A percentile compares a stretch with the other conserved stretches of the same genome.
These are phyloP conservation scores for Sclerotinia spermophila DNA, from an alignment of 2,329 filamentous ascomycete species.

Conservation along the genomic window DNA sequence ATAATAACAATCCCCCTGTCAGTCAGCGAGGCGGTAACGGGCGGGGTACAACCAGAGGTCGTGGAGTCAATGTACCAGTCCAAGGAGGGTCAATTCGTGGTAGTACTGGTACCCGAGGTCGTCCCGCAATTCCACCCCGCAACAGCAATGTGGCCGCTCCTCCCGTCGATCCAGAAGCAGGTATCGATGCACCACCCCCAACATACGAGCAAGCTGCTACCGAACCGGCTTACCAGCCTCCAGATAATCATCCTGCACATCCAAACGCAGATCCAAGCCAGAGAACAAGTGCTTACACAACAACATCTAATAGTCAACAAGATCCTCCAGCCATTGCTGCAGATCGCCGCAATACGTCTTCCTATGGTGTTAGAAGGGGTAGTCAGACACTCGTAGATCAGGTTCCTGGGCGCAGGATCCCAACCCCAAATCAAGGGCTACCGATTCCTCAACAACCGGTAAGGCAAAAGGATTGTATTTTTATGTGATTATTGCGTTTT, in stretches of 20 bases:
- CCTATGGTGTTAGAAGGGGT: constrained; percentile 17
- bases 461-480: constrained; percentile 31
- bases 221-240: constrained; percentile 52
- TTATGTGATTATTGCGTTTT: constrained; percentile 28
- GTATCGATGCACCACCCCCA: constrained; percentile 56
- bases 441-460: neutral
- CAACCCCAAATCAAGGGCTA: constrained; percentile 17
- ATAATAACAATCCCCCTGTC: constrained; percentile 30
- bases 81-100: constrained; percentile 7
- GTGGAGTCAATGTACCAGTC: neutral
- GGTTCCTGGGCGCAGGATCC: constrained; percentile 31
- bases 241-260: constrained; percentile 44
- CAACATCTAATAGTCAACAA: constrained; percentile 4
- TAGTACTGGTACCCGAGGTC: constrained; percentile 15
- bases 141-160: constrained; percentile 17
- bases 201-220: constrained; percentile 62
- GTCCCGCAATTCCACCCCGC: constrained; percentile 22
- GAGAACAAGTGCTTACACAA: constrained; percentile 28
- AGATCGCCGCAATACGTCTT: neutral
- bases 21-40: constrained; percentile 31
- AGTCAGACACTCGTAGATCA: constrained; percentile 24
- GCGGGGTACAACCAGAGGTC: neutral
- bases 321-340: neutral
- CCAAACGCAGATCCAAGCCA: constrained; percentile 26
- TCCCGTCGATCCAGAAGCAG: constrained; percentile 37